Evolutionary conservation across 805 yeast species (phyloP), one percentile per base, ranked within the genome.

Genomic region (Metschnikowia similis): DNA sequence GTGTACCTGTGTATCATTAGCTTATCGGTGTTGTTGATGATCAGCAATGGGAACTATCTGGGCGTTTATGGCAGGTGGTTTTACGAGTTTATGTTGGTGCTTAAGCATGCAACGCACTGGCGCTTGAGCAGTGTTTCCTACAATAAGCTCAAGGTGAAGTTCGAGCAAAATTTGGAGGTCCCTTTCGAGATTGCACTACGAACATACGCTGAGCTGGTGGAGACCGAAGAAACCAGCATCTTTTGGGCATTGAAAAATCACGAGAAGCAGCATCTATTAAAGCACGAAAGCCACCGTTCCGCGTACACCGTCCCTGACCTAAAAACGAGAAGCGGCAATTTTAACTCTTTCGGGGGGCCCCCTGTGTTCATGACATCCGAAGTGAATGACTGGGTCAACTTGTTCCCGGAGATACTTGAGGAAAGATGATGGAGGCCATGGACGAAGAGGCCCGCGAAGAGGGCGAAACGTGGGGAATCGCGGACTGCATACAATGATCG

Each of bases 11-110:
- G 57, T 45, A 52, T 54, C 21, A 47, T 54, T 32, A 40, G 53
- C 14, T 14, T 45, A 8, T 52, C 56, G 13, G 43, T 54, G 10
- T 39, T 54, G 10, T 17, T 49, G 41, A 34, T 37, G 37, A 48
- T 29, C 9, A 36, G 26, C 14, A 32, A 29, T 7, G 47, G 43
- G 9, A 30, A 44, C 14, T 49, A 40, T 14, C 13, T 28, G 27
- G 13, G 14, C 2, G 32, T 31, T 2, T 14, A 36, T 8, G 39
- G 35, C 6, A 39, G 35, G 34, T 31, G 41, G n/a, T 49, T 51
- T 29, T 52, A 48, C 35, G 56, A 53, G 28, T 52, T 53, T 35
- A 53, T 53, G 56, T 29, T 51, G 13, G 50, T 53, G 17, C 45
- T 53, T 8, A 35, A 41, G 35, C 36, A 43, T 37, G 40, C 49